Conservation (phyloP, 2,329 filamentous ascomycete genomes). For the Simplicillium aogashimaense region DNA sequence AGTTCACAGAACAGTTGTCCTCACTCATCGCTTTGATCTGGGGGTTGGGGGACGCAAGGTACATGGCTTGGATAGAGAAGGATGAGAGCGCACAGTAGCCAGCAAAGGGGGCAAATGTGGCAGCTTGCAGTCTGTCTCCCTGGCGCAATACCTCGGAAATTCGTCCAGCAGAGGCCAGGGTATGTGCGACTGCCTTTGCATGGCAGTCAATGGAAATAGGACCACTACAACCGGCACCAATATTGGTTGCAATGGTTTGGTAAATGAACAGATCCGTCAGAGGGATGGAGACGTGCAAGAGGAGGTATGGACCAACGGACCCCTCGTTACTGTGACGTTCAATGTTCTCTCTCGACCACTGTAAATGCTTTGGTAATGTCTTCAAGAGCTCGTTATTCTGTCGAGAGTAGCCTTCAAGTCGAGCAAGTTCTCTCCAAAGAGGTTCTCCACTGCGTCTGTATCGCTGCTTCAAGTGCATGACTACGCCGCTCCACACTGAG, state of each 20-base stretch:
- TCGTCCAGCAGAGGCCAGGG: constrained; percentile 73
- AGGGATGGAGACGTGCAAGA: constrained; percentile 81
- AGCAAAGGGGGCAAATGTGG: constrained; percentile 81
- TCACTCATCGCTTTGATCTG: constrained; percentile 69
- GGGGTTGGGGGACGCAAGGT: constrained; percentile 78
- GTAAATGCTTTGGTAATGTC: constrained; percentile 59
- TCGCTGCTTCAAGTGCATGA: constrained; percentile 83
- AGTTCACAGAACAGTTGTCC: constrained; percentile 74
- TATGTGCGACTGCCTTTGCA: constrained; percentile 62
- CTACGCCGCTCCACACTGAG: constrained; percentile 80
- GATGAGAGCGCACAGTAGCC: constrained; percentile 92
- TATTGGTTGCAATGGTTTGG: constrained; percentile 69
- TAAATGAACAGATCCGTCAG: constrained; percentile 88
- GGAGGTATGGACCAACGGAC: constrained; percentile 83
- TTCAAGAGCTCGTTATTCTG: constrained; percentile 62
- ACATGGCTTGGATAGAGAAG: constrained; percentile 88
- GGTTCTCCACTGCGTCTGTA: constrained; percentile 68
- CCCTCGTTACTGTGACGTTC: constrained; percentile 75
- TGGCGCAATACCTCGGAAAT: constrained; percentile 80
- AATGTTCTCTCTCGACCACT: constrained; percentile 73
- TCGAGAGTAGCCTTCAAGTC: constrained; percentile 59
- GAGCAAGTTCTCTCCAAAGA: constrained; percentile 76
- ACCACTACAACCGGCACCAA: constrained; percentile 51
- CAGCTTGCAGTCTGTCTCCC: constrained; percentile 55
- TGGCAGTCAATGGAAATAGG: constrained; percentile 73